A percentile compares a stretch with the other conserved stretches of the same genome.
phyloP scores from a whole-genome alignment of 2,329 filamentous ascomycete genomes.

The Aspergillus pseudoviridinutans region DNA sequence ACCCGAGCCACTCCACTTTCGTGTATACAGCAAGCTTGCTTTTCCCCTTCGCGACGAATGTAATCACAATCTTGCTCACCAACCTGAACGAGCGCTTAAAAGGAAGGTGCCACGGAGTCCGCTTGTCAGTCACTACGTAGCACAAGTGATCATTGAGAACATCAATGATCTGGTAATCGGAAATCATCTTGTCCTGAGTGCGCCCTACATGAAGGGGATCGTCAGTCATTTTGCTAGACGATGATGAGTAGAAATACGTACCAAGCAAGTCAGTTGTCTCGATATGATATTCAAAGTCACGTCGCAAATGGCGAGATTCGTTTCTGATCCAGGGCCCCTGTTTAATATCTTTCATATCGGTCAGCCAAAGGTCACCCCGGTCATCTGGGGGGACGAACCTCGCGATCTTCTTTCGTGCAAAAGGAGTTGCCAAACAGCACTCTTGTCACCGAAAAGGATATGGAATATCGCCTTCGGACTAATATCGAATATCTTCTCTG shows the following conservation, averaged over 20 bases:
- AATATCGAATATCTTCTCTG: conserved; percentile 81
- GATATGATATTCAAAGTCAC: conserved; percentile 78
- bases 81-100: conserved; percentile 74
- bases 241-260: conserved; percentile 25
- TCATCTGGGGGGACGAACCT: conserved; percentile 29
- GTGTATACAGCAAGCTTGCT: conserved; percentile 88
- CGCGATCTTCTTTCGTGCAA: conserved; percentile 78
- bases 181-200: conserved; percentile 58
- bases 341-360: conserved; percentile 56
- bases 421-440: conserved; percentile 85
- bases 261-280: conserved; percentile 64
- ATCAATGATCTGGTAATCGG: conserved; percentile 84
- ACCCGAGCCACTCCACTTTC: conserved; percentile 78
- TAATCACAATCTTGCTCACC: conserved; percentile 88
- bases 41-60: conserved; percentile 84
- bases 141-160: conserved; percentile 71
- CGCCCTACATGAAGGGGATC: conserved; percentile 29
- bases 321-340: conserved; percentile 79
- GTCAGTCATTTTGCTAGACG: conserved; percentile 1
- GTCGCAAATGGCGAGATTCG: conserved; percentile 66
- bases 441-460: conserved; percentile 94
- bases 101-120: conserved; percentile 77
- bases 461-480: conserved; percentile 94
- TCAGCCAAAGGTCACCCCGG: conserved; percentile 11
- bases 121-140: conserved; percentile 63